Percentiles rank a stretch among this genome's conserved stretches.
These are phyloP conservation scores for Trapa bicornis DNA, from an alignment of 345 rosid genomes.

Conservation along the genomic window DNA sequence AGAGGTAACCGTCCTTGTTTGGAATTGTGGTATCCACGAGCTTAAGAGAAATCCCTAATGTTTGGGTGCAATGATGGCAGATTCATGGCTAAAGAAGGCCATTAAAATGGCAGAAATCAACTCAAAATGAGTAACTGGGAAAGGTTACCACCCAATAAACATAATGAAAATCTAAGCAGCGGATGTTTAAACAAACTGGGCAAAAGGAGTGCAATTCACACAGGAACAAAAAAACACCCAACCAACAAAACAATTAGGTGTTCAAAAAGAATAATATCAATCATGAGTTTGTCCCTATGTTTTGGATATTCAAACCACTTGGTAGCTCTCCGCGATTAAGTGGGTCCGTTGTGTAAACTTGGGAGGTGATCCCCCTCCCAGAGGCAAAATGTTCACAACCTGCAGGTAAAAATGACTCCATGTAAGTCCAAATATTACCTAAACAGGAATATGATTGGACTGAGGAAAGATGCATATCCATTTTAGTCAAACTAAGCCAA, in stretches of 20 bases:
- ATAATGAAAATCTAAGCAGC: background rate
- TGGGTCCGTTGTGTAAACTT: slow-evolving; percentile 73
- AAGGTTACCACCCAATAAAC: background rate
- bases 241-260: background rate
- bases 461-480: background rate
- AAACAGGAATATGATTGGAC: background rate
- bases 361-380: slow-evolving; percentile 58
- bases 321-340: slow-evolving; percentile 69
- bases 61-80: too few relatives aligned
- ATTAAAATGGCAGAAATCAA: too few relatives aligned
- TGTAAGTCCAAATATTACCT: background rate
- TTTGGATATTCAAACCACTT: slow-evolving; percentile 38
- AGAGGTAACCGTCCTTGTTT: too few relatives aligned
- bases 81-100: too few relatives aligned
- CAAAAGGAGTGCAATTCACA: background rate
- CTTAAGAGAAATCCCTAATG: too few relatives aligned
- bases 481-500: background rate
- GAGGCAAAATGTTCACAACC: slow-evolving; percentile 64
- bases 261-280: background rate
- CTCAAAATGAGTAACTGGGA: too few relatives aligned
- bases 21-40: too few relatives aligned
- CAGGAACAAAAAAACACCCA: too few relatives aligned
- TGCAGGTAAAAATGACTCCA: slow-evolving; percentile 12
- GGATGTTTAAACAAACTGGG: background rate
- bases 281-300: background rate